Evolutionary conservation across 208 protist genomes (phyloP).

Genomic region (Wallacemonas collosoma): DNA sequence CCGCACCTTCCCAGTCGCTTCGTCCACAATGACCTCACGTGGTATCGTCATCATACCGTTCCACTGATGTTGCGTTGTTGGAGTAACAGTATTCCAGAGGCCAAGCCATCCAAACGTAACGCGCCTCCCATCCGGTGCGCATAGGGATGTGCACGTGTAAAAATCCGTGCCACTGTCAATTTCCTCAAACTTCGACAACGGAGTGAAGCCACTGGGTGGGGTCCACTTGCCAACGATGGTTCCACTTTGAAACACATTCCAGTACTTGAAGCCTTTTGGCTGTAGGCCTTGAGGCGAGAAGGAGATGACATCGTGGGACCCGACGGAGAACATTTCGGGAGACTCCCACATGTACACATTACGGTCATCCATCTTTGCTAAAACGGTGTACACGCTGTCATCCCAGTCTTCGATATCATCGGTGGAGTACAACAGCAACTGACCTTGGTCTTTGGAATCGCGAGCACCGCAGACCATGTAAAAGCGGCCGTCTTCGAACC

Average conservation of each 20-base stretch:
- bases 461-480: slow-evolving; percentile 65
- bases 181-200: slow-evolving; percentile 37
- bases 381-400: slow-evolving; percentile 55
- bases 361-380: slow-evolving; percentile 53
- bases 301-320: slow-evolving; percentile 34
- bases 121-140: slow-evolving; percentile 36
- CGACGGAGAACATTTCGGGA: slow-evolving; percentile 44
- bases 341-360: slow-evolving; percentile 69
- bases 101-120: slow-evolving; percentile 58
- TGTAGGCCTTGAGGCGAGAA: slow-evolving; percentile 45
- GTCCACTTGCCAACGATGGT: slow-evolving; percentile 46
- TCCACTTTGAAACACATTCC: slow-evolving; percentile 49
- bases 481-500: slow-evolving; percentile 52
- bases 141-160: slow-evolving; percentile 45
- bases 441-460: slow-evolving; percentile 60
- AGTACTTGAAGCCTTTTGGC: slow-evolving; percentile 29
- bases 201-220: slow-evolving; percentile 37
- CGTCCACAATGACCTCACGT: slow-evolving; percentile 41
- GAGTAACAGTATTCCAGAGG: slow-evolving; percentile 60
- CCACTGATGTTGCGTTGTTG: slow-evolving; percentile 56
- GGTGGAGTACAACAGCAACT: slow-evolving; percentile 67
- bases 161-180: slow-evolving; percentile 56
- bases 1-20: slow-evolving; percentile 33
- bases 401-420: slow-evolving; percentile 74
- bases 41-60: slow-evolving; percentile 47